Evolutionary conservation across 768 basidiomycete species (phyloP), one percentile per base, ranked within the genome.

Genomic region (Plicaturopsis crispa): DNA sequence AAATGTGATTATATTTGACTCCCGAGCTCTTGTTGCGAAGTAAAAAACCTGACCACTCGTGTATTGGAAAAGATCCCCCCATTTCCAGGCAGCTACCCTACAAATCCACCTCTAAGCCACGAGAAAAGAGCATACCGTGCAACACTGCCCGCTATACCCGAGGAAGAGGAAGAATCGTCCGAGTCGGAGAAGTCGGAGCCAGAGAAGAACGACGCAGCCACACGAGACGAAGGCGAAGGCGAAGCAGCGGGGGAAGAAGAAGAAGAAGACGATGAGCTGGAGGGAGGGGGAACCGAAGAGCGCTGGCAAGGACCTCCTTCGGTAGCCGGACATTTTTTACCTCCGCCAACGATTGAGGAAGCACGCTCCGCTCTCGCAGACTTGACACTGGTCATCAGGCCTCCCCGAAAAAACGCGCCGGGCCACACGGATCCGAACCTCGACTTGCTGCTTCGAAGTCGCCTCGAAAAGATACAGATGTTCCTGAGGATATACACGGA

Each of bases 351-450:
- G n/a, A 24, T 34, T 14, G 22, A 33, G 16, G 33, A 33, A 22
- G 39, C 32, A 12, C 18, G 13, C n/a, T 20, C 5, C 5, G 39
- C 39, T 21, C 24, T 40, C 11, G 22, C 30, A 16, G 39, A 40
- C 33, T 26, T 40, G 17, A 4, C 14, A 3, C 12, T n/a, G 13
- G n/a, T 40, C n/a, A 20, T 40, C 31, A 40, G 24, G 24, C 39
- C 39, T 14, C 33, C 33, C 10, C 4, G 39, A 24, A 21, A 22
- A 21, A 18, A 11, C 14, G 35, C 33, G 13, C 17, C 12, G n/a
- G 40, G 40, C n/a, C 26, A 41, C 34, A 39, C 28, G 18, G 33
- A 41, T 13, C 38, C 38, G 14, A 32, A 39, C 14, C 38, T 39
- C 11, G 14, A 32, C 3, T 17, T 6, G 3, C 11, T 39, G 6